These are phyloP conservation scores for Phytophthora sp. DNA, from an alignment of 352 stramenopile species.

Conservation along the genomic window DNA sequence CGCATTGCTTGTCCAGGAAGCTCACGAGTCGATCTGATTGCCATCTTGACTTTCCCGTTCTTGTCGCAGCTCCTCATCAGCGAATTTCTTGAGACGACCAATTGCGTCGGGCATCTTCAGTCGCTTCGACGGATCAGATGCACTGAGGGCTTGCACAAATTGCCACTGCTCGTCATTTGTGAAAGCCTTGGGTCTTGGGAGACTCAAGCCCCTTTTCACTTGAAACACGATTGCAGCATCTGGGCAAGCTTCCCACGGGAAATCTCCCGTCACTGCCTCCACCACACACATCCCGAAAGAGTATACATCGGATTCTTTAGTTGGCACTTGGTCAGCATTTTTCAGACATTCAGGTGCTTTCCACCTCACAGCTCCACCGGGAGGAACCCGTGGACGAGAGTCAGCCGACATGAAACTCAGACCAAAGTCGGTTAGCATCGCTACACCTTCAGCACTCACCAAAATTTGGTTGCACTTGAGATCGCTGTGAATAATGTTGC, in stretches of 20 bases:
- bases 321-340: neutral
- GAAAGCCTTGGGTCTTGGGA: conserved; percentile 5
- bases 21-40: neutral
- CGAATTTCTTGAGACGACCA: conserved; percentile 14
- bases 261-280: conserved; percentile 9
- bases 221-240: conserved; percentile 16
- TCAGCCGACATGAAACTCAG: conserved; percentile 26
- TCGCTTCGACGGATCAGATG: conserved; percentile 1
- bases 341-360: conserved; percentile 19
- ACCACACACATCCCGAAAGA: conserved; percentile 26
- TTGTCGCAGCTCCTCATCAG: conserved; percentile 3
- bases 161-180: conserved; percentile 13
- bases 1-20: too few species aligned
- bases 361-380: conserved; percentile 14
- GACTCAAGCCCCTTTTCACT: conserved; percentile 7
- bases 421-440: conserved; percentile 37
- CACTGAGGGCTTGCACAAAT: conserved; percentile 13
- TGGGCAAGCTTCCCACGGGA: neutral
- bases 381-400: conserved; percentile 1
- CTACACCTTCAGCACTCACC: conserved; percentile 25
- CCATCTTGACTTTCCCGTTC: neutral
- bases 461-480: conserved; percentile 37
- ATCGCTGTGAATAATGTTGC: conserved; percentile 28
- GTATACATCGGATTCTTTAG: conserved; percentile 17
- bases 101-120: conserved; percentile 5